Evolutionary conservation across 129 eudicot genomes (phyloP).

Genomic region (Erigeron canadensis): DNA sequence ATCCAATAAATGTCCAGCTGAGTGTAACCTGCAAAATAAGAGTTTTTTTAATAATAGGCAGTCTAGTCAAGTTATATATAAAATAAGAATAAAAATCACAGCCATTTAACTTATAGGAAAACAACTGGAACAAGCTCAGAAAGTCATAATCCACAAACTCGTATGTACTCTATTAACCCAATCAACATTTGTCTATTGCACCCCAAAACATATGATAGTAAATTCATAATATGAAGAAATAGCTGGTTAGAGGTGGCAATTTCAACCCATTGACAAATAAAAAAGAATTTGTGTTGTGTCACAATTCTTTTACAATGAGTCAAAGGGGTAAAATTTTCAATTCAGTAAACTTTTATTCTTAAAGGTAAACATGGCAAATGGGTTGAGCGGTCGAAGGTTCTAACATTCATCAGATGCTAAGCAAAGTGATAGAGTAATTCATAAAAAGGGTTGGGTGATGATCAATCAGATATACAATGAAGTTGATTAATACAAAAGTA

Average conservation of each 20-base stretch:
- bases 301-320: not conserved
- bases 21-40: constrained; percentile 59
- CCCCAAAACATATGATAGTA: not conserved
- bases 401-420: not conserved
- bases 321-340: not conserved
- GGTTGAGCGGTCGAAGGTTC: not conserved
- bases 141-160: too few species aligned
- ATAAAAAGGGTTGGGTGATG: not conserved
- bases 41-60: not conserved
- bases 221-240: not conserved
- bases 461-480: not conserved
- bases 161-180: too few species aligned
- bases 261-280: not conserved
- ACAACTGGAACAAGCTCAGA: too few species aligned
- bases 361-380: not conserved
- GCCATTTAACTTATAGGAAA: not conserved
- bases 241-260: not conserved
- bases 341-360: not conserved
- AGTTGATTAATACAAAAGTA: not conserved
- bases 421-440: not conserved
- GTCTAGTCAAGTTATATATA: not conserved
- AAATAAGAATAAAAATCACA: not conserved
- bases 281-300: not conserved
- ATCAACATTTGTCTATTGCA: not conserved
- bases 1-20: constrained; percentile 94